A percentile compares a stretch with the other conserved stretches of the same genome.
Conservation (phyloP, 1,284 basidiomycete genomes). For the Apiotrichum mycotoxinovorans region DNA sequence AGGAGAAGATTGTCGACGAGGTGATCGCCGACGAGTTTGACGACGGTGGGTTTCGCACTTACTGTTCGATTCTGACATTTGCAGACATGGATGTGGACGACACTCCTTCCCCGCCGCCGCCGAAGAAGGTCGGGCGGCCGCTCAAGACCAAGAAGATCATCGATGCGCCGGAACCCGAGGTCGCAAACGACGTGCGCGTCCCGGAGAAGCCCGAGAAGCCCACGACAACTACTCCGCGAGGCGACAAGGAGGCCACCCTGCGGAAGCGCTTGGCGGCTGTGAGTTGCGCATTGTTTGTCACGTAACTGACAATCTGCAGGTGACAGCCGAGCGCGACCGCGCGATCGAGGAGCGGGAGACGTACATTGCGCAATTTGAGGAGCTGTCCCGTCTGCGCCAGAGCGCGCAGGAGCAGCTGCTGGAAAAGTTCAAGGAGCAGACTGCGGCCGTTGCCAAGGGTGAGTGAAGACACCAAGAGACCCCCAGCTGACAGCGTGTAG, state of each 20-base stretch:
- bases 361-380: constrained; percentile 46
- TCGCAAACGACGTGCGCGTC: neutral
- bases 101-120: neutral
- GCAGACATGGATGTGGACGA: constrained; percentile 4
- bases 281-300: neutral
- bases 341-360: constrained; percentile 35
- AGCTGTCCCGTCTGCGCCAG: constrained; percentile 36
- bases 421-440: constrained; percentile 40
- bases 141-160: neutral
- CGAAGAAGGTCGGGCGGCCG: constrained; percentile 4
- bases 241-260: neutral
- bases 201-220: neutral
- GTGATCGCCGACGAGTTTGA: constrained; percentile 10
- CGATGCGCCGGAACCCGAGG: neutral
- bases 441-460: constrained; percentile 37
- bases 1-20: constrained; percentile 2
- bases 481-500: constrained; percentile 17
- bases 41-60: neutral
- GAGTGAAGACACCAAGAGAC: neutral
- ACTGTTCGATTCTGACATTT: neutral
- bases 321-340: constrained; percentile 32
- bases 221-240: too few relatives aligned
- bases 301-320: constrained; percentile 13
- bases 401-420: constrained; percentile 34
- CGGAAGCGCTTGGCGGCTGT: constrained; percentile 20